Evolutionary conservation across 2,329 filamentous ascomycete species (phyloP), one percentile per base, ranked within the genome.

Genomic region (Macrophomina phaseolina): DNA sequence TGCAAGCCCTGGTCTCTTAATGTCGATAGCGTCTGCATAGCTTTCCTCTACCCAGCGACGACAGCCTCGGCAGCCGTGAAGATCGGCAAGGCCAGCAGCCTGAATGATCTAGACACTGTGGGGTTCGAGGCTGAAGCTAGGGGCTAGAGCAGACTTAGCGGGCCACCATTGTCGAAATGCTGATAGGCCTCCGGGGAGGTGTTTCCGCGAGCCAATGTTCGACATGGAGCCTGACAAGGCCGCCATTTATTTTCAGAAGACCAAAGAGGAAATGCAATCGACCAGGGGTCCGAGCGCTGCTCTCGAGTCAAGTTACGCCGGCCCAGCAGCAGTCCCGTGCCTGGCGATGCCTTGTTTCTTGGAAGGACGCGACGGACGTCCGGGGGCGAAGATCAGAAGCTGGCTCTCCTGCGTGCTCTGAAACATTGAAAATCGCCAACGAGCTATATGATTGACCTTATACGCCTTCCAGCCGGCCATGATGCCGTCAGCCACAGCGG

Each of bases 391-490:
- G 58, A 38, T 30, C 42, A 38, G 18, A n/a, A 16, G 8, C 4
- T 16, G 45, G 32, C 18, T 18, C 30, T 42, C 5, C 16, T 12
- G 40, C 28, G 14, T 2, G 40, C 42, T 1, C 7, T 61, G 56
- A 49, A 62, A 49, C n/a, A 36, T 32, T 32, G 49, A 38, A 28
- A 11, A 45, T 28, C 18, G 55, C 23, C 55, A 45, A 28, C 18
- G 12, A 32, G n/a, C 42, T 62, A 62, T 62, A 62, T 34, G 42
- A 62, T 49, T 11, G 30, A 36, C 58, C 46, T 11, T 62, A 62
- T 62, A 49, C 56, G 28, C 23, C 28, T 46, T 60, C 23, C 9
- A 48, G 23, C 46, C 40, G 40, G 55, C 28, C 6, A n/a, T 45
- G 11, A 11, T 18, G 40, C 30, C 42, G 56, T 23, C 40, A 16